Evolutionary conservation across 2,329 filamentous ascomycete genomes (phyloP).

Genomic region (Colletotrichum cuscutae): DNA sequence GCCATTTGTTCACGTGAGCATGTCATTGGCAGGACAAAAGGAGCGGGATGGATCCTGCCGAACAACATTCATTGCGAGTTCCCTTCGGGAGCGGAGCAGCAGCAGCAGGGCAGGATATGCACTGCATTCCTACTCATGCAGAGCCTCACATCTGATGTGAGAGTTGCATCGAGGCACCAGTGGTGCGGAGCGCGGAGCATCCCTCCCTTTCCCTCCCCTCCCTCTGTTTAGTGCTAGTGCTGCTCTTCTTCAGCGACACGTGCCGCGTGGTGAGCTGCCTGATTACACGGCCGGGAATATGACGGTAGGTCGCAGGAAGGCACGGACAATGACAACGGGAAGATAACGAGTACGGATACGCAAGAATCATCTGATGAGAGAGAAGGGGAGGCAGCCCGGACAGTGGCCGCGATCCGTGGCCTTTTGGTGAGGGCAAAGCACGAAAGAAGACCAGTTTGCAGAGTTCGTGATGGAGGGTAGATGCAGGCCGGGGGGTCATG

Average conservation of each 20-base stretch:
- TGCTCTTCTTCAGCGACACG: slow-evolving; percentile 20
- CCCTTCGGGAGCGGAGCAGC: not conserved
- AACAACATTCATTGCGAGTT: not conserved
- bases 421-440: not conserved
- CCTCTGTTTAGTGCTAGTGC: not conserved
- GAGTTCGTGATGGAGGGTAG: slow-evolving; percentile 30
- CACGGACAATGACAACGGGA: not conserved
- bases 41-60: slow-evolving; percentile 11
- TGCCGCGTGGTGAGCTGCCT: slow-evolving; percentile 1
- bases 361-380: not conserved
- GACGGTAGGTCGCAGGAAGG: not conserved
- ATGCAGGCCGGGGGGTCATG: slow-evolving; percentile 27
- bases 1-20: slow-evolving; percentile 8
- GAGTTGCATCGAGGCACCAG: slow-evolving; percentile 1
- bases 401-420: not conserved
- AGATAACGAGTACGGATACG: not conserved
- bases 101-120: not conserved
- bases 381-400: not conserved
- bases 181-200: not conserved
- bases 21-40: slow-evolving; percentile 11
- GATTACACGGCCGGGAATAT: not conserved
- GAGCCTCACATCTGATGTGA: slow-evolving; percentile 31
- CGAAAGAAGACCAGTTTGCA: not conserved
- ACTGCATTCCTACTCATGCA: slow-evolving; percentile 29
- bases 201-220: not conserved